Evolutionary conservation across 108 stramenopile genomes (phyloP), one percentile per base, ranked within the genome.

Genomic region (Epipyxis sp.): DNA sequence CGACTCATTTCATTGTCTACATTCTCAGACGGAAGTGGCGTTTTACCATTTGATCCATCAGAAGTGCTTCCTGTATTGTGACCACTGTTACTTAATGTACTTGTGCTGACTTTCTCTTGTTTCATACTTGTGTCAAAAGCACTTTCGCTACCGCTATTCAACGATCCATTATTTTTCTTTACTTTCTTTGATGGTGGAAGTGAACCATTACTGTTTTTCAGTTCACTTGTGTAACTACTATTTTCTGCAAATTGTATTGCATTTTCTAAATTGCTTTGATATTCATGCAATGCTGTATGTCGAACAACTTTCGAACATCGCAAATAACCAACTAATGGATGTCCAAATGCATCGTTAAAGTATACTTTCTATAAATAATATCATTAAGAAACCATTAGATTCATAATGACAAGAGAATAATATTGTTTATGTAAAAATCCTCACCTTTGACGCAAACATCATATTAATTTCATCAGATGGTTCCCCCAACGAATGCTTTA

Each of bases 281-380:
- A 57, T 35, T 65, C 61, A 13, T 65, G 61, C 10, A 65, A 37
- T 13, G 61, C 10, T 13, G 61, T 65, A 32, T 32, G 3, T 13
- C 61, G 61, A 65, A 32, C 30, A 65, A 65, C 61, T 65, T 65
- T 65, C 3, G 61, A 65, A 25, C 61, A 65, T 65, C 61, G 20
- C 61, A 65, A 37, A 65, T 65, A 65, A 65, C 61, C 61, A 16
- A 65, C 34, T 6, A 65, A 16, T 32, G 3, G 61, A 3, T 65
- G 61, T 35, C 61, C 61, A 6, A 25, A 65, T 10, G 61, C 35
- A 65, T 65, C 61, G 3, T 65, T 16, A 37, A 65, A 65, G 35
- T 13, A 65, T 6, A 65, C 61, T 32, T 65, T 32, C 61, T 65
- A 25, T 6, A 25, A 37, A 57, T 20, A 57, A 16, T 20, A 57